Evolutionary conservation across 768 basidiomycete genomes (phyloP), one percentile per base, ranked within the genome.

Genomic region (Hygrocybe coccinea): DNA sequence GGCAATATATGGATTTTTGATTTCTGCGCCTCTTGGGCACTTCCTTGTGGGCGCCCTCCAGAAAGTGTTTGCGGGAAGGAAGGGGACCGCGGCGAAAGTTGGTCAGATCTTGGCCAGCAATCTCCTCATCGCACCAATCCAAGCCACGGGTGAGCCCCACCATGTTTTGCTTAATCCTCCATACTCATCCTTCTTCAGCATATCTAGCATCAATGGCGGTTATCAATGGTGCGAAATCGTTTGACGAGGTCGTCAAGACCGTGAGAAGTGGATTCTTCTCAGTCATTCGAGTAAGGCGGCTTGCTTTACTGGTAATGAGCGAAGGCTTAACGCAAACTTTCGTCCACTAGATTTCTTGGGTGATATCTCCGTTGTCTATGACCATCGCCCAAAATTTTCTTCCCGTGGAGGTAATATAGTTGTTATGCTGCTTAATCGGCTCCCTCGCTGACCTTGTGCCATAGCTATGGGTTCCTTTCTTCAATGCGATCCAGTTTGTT

Each of bases 401-500:
- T 41, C 82, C 92, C 11, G 76, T 86, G 19, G 87, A 91, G 68
- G 87, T 87, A n/a, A n/a, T n/a, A n/a, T n/a, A 59, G 54, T 79
- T 62, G 21, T 3, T 34, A 44, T 19, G 22, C 41, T 15, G 15
- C 50, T 47, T 9, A 35, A 9, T 12, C 33, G 8, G 5, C 5
- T 17, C 17, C 36, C 12, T 11, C 33, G 12, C n/a, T 45, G 14
- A n/a, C 47, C 52, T 10, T 49, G 38, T 21, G n/a, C 34, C 47
- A 14, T 60, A 90, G 87, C 76, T 91, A 43, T 92, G 91, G 91
- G 87, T 89, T 0, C 87, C 88, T 8, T 95, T 89, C 74, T 93
- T 94, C 79, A 91, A 85, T 67, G 62, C 79, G 35, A 73, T 94
- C 39, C 82, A 85, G 66, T 91, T 94, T 66, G 67, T 82, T 19